Conservation (phyloP, 768 basidiomycete genomes). For the Suillus cothurnatus region DNA sequence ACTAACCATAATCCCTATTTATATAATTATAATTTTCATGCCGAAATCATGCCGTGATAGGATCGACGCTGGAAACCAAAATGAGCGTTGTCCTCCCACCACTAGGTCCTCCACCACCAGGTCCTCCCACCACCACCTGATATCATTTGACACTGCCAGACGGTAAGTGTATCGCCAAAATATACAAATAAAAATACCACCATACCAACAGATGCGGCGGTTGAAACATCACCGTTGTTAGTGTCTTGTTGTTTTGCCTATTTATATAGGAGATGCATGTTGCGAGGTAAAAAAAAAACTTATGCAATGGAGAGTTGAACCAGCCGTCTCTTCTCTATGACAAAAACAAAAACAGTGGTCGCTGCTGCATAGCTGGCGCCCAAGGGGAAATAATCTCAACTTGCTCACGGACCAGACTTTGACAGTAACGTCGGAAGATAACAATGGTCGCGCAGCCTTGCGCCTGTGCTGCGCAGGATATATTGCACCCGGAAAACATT, state of each 20-base stretch:
- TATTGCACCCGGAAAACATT: background rate
- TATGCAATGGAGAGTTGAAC: background rate
- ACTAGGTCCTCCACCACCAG: too few species aligned
- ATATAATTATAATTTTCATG: background rate
- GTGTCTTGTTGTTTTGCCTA: background rate
- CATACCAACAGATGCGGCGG: constrained; percentile 1
- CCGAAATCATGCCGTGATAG: background rate
- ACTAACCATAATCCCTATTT: background rate
- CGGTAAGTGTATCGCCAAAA: background rate
- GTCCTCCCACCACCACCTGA: background rate
- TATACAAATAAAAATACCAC: background rate
- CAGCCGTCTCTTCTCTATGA: background rate
- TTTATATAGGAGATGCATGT: background rate
- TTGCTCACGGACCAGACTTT: background rate
- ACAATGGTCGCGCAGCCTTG: background rate
- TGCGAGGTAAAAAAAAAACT: background rate
- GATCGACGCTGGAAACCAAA: background rate
- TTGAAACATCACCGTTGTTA: background rate
- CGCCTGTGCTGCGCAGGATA: background rate
- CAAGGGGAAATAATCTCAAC: background rate
- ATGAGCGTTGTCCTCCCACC: background rate
- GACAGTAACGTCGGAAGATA: background rate
- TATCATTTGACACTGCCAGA: background rate
- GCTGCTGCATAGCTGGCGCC: background rate
- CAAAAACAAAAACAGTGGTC: background rate